Percentiles rank a stretch among this genome's conserved stretches.
Conservation (phyloP, 805 yeast genomes). For the Metschnikowia proteae region DNA sequence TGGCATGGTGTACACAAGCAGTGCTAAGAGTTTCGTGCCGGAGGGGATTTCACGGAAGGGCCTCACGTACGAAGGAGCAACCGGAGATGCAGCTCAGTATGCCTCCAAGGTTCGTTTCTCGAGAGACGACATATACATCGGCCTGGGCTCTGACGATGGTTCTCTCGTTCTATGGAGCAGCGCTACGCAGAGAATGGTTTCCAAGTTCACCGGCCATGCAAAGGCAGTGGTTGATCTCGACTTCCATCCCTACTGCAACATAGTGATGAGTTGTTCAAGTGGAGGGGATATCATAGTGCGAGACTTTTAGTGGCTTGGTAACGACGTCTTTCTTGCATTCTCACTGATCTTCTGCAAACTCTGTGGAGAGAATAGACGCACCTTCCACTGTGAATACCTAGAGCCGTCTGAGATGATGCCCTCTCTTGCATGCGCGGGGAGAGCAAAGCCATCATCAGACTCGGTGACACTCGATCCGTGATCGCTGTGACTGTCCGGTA, state of each 20-base stretch:
- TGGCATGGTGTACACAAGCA: constrained; percentile 54
- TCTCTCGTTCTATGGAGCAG: constrained; percentile 60
- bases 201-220: constrained; percentile 55
- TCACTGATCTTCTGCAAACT: constrained; percentile 28
- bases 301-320: background rate
- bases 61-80: constrained; percentile 57
- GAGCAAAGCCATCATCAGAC: constrained; percentile 1
- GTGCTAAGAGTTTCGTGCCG: constrained; percentile 44
- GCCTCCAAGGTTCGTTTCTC: constrained; percentile 49
- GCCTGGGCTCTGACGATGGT: constrained; percentile 63
- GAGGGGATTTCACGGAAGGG: constrained; percentile 39
- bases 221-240: constrained; percentile 63
- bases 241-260: constrained; percentile 41
- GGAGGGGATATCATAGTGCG: constrained; percentile 57
- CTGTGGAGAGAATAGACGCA: constrained; percentile 28
- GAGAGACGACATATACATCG: constrained; percentile 34
- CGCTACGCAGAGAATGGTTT: constrained; percentile 42
- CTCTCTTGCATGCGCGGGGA: constrained; percentile 24
- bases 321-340: background rate
- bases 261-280: constrained; percentile 47
- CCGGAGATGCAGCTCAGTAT: constrained; percentile 48
- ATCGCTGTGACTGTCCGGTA: background rate
- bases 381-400: constrained; percentile 23
- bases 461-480: constrained; percentile 9
- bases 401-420: background rate